Evolutionary conservation across 1,284 basidiomycete species (phyloP), one percentile per base, ranked within the genome.

Genomic region (Irpex sp.): DNA sequence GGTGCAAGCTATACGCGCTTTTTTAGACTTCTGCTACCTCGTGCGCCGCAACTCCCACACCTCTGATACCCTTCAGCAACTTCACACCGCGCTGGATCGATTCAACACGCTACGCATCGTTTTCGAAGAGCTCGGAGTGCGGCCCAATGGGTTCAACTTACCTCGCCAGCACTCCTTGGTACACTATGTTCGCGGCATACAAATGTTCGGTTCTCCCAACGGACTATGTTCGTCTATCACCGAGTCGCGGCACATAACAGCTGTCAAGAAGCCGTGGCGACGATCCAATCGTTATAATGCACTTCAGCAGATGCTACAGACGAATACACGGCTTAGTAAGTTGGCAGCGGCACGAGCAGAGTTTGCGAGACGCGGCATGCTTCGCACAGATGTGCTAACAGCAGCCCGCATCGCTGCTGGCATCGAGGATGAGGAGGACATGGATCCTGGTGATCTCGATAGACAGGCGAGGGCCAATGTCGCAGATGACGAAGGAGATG

Each of bases 241-340:
- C 0, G 70, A 71, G n/a, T 69, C 68, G 0, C 67, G 67, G 59
- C 70, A 72, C 37, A 71, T 78, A 57, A 69, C 65, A 19, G 75
- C 74, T 38, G 74, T 79, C 0, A 79, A 79, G 65, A 60, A 74
- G 13, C 76, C 76, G 0, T 78, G 74, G 71, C 65, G 73, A 0
- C 68, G 70, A 0, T 77, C 74, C 0, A 78, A 66, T 57, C 62
- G 63, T 1, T 68, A 62, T 56, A 52, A 74, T 3, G 68, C 76
- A 1, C 67, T 78, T 3, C 58, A 63, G 0, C 76, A 79, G 58
- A 78, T 79, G 71, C 67, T 78, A 3, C 36, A 65, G 0, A 76
- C 69, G 0, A 75, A 73, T 55, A 66, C 72, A 17, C 67, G 67
- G 0, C 62, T 75, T 1, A 70, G 70, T 26, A 76, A 76, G 58